A percentile compares a stretch with the other conserved stretches of the same genome.
phyloP scores from a whole-genome alignment of 768 basidiomycete genomes.

The Termitomyces sp. region DNA sequence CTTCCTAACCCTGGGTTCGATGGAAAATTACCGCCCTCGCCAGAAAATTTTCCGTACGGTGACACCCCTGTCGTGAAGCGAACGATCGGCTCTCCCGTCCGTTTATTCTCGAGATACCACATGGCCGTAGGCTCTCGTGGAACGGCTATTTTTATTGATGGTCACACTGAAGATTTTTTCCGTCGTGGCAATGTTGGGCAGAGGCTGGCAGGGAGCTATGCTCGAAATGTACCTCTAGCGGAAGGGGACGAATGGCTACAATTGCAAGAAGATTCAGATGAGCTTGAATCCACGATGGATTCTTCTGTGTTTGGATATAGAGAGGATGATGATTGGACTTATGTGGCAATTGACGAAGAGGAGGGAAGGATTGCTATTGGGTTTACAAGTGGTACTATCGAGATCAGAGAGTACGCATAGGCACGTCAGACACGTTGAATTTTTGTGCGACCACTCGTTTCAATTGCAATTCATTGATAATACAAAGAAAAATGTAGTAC shows the following conservation, averaged over 20 bases:
- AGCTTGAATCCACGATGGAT: constrained; percentile 22
- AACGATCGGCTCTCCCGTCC: constrained; percentile 49
- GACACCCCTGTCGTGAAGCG: constrained; percentile 29
- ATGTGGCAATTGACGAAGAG: constrained; percentile 39
- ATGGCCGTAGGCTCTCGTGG: constrained; percentile 53
- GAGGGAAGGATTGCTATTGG: constrained; percentile 44
- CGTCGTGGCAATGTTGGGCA: constrained; percentile 47
- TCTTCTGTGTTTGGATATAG: constrained; percentile 41
- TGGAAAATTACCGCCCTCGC: constrained; percentile 15
- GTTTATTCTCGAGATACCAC: constrained; percentile 49
- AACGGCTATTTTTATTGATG: constrained; percentile 64
- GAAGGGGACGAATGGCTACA: constrained; percentile 15
- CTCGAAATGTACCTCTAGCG: constrained; percentile 5
- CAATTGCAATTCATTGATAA: neutral
- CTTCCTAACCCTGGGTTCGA: constrained; percentile 36
- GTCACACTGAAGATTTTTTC: constrained; percentile 47
- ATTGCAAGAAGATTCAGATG: constrained; percentile 18
- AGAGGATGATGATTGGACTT: constrained; percentile 45
- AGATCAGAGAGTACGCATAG: constrained; percentile 45
- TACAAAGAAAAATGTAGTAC: constrained; percentile 4
- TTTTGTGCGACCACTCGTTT: neutral
- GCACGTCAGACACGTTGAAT: neutral
- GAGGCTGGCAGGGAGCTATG: constrained; percentile 45
- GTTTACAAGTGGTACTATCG: constrained; percentile 40
- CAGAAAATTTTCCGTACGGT: constrained; percentile 41